Evolutionary conservation across 371 early-diverging fungal species (phyloP).

Genomic region (Mortierella sp.): DNA sequence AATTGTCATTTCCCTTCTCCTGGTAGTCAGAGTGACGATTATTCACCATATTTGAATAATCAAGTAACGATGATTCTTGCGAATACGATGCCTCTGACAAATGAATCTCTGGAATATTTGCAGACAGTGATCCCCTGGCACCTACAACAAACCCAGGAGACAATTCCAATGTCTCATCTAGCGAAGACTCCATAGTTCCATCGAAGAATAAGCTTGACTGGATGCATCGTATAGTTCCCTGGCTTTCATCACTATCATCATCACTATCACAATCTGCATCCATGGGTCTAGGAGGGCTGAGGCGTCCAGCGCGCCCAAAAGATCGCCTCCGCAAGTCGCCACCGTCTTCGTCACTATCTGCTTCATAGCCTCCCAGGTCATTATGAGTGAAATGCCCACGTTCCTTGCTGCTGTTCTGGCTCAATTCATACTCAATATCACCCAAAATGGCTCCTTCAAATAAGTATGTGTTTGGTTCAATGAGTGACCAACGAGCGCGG

Average conservation of each 20-base stretch:
- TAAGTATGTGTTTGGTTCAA: slow-evolving; percentile 54
- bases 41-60: not conserved
- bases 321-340: not conserved
- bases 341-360: slow-evolving; percentile 18
- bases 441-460: slow-evolving; percentile 58
- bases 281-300: slow-evolving; percentile 1
- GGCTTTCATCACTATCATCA: slow-evolving; percentile 16
- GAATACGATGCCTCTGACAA: not conserved
- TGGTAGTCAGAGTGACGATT: not conserved
- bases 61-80: not conserved
- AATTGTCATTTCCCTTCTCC: not conserved
- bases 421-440: slow-evolving; percentile 50
- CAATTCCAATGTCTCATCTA: not conserved
- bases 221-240: slow-evolving; percentile 1
- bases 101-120: slow-evolving; percentile 15
- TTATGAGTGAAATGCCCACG: slow-evolving; percentile 6
- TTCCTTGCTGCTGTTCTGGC: slow-evolving; percentile 15
- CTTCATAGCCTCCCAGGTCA: slow-evolving; percentile 20
- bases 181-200: not conserved
- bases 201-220: too few relatives aligned
- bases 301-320: not conserved
- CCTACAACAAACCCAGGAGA: slow-evolving; percentile 4
- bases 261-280: slow-evolving; percentile 14
- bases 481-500: slow-evolving; percentile 36
- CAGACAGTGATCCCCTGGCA: slow-evolving; percentile 10